Base-by-base conservation (phyloP, 108 stramenopile species). In the Aurantiochytrium sp. region DNA sequence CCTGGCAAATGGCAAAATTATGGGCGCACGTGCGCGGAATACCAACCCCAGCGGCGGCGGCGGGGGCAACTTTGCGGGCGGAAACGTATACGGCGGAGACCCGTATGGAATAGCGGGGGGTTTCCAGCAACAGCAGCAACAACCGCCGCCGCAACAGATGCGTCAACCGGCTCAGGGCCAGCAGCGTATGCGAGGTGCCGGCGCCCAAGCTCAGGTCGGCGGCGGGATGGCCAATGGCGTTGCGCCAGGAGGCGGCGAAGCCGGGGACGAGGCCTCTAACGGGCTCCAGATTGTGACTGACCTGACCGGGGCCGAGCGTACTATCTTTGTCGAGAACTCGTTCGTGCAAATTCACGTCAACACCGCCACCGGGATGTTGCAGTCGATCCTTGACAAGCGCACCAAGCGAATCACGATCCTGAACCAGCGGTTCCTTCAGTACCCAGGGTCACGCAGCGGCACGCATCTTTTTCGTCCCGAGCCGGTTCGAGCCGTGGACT, bases 361-460 rank as follows among this genome's bases (percentile, higher is more conserved):
- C 73, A 81, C 73, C 45, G 45, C 39, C 6, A 81, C 73, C 12
- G 73, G 73, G 6, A 41, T 81, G 73, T 42, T 81, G 73, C 73
- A 81, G 24, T 41, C 73, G 12, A 48, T 81, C 32, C 39, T 48
- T 12, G 73, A 81, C 73, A 81, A 81, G 73, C 73, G 73, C 12
- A 81, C 73, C 6, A 81, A 81, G 73, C 73, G 73, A 24, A 81
- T 30, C 2, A 81, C 73, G 6, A 6, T 81, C n/a, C 24, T 81
- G n/a, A 41, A 48, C 27, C 73, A 81, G 24, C 39, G 45, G 1
- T 81, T 81, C 3, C 45, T 81, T 41, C 39, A 41, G 17, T 81
- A 81, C 39, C 73, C 73, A 4, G 73, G 73, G 24, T 48, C 73
- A 6, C 39, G 45, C 19, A 81, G 73, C 24, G 73, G 73, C 45